Evolutionary conservation across 257 asterid species (phyloP), one percentile per base, ranked within the genome.

Genomic region (Nicotiana otophora): DNA sequence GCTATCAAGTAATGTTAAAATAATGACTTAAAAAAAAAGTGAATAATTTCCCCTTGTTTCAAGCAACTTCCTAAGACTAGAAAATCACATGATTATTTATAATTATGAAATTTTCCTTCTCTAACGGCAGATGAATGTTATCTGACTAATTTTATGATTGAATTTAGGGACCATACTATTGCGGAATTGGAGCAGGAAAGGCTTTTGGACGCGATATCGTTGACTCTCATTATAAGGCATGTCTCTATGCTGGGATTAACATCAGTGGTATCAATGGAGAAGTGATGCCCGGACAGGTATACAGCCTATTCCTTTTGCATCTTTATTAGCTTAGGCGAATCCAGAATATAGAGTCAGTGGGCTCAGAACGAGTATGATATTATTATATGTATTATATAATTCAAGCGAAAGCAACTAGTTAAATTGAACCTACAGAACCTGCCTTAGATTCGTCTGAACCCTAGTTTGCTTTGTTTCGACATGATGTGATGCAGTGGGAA

Each of bases 281-380:
- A 87, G 99, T 95, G 39, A 95, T 95, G 99, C 98, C 98, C 10
- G 99, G 99, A 7, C 98, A 93, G 93, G 98, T 93, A 17, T 58
- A 10, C 67, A 34, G 5, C 28, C 80, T 79, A 79, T 19, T 5
- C 15, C 4, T 39, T 39, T 1, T 17, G 10, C 57, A 11, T 33
- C 10, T 42, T n/a, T 7, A 19, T 20, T 61, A 61, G 65, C 30
- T 19, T 2, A 60, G 9, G n/a, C 34, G 10, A 70, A n/a, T 70
- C 6, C 3, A 39, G 58, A 70, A 70, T 48, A 6, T 74, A 23
- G 4, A 74, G 61, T 26, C 0, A 48, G 80, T 48, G 23, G 4
- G 23, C 8, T 74, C 16, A 74, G 1, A 46, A 72, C 7, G 78
- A 48, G 23, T 7, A 14, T 72, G 2, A 70, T 7, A n/a, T n/a